Conservation (phyloP, 192 early-diverging fungal species). For the Mortierella claussenii region DNA sequence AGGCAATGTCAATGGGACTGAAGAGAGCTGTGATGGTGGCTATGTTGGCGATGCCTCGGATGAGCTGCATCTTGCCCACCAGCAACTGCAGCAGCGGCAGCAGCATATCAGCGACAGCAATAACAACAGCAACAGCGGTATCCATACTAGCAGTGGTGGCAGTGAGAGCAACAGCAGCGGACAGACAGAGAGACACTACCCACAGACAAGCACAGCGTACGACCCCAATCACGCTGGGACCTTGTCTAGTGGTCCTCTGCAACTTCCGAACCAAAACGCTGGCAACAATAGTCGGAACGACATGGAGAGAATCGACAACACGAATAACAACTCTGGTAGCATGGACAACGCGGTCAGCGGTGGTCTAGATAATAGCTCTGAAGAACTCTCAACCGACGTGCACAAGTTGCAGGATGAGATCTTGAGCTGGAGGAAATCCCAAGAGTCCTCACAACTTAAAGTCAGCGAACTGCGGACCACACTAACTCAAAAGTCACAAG, state of each 20-base stretch:
- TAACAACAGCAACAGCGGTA: conserved; percentile 1
- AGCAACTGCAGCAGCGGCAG: conserved; percentile 2
- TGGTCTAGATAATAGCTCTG: conserved; percentile 8
- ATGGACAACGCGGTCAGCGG: conserved; percentile 4
- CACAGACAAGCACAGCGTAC: background rate
- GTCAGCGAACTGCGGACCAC: conserved; percentile 26
- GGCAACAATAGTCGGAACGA: background rate
- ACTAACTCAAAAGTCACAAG: conserved; percentile 43
- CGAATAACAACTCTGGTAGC: conserved; percentile 2
- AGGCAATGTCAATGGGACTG: background rate
- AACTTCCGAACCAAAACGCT: too few species aligned
- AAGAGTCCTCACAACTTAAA: conserved; percentile 36
- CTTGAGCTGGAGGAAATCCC: conserved; percentile 42
- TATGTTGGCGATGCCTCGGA: background rate
- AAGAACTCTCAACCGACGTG: conserved; percentile 24
- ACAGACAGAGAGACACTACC: too few species aligned
- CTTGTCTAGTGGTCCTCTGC: conserved; percentile 3
- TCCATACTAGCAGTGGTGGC: conserved; percentile 13
- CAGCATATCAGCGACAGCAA: conserved; percentile 1
- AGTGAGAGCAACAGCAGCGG: conserved; percentile 8
- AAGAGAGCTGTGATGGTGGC: conserved; percentile 5
- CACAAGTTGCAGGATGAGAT: conserved; percentile 49
- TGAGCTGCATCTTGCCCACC: background rate
- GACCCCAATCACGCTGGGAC: background rate
- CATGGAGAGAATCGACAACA: too few species aligned